Conservation (phyloP, 2,329 filamentous ascomycete species). For the Nothophoma quercina region DNA sequence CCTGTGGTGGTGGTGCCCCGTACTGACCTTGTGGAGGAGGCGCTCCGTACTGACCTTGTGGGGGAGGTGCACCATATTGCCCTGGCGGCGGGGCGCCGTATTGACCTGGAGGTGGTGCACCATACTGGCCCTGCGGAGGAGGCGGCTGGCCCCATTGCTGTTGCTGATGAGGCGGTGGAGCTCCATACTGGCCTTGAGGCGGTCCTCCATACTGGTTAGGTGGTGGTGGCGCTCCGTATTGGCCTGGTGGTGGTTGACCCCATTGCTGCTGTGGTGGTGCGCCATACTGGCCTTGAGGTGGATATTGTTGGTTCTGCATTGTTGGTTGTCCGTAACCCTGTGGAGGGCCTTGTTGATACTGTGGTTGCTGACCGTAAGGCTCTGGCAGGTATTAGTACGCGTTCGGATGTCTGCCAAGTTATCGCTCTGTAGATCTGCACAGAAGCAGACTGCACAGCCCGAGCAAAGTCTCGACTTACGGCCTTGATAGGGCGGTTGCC, state of each 20-base stretch:
- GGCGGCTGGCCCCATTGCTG: slow-evolving; percentile 27
- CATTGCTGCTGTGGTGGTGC: slow-evolving; percentile 43
- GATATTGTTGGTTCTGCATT: slow-evolving; percentile 42
- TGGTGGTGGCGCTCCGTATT: slow-evolving; percentile 50
- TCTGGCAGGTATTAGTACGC: slow-evolving; percentile 37
- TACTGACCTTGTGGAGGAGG: slow-evolving; percentile 30
- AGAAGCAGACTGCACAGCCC: slow-evolving; percentile 13
- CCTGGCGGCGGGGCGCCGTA: slow-evolving; percentile 35
- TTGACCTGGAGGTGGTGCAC: slow-evolving; percentile 42
- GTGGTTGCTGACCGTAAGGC: slow-evolving; percentile 29
- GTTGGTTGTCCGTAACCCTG: slow-evolving; percentile 42
- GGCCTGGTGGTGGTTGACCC: slow-evolving; percentile 29
- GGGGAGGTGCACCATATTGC: slow-evolving; percentile 33
- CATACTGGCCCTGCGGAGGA: slow-evolving; percentile 32
- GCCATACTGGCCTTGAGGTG: slow-evolving; percentile 40
- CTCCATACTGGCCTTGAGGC: slow-evolving; percentile 38
- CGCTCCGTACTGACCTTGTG: slow-evolving; percentile 30
- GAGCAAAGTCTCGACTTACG: slow-evolving; percentile 36
- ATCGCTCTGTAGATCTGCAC: slow-evolving; percentile 6
- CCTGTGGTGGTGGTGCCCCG: slow-evolving; percentile 40
- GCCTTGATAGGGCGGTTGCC: slow-evolving; percentile 36
- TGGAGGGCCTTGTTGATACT: slow-evolving; percentile 31
- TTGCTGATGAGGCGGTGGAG: slow-evolving; percentile 37
- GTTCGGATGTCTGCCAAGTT: slow-evolving; percentile 16
- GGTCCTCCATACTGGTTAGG: slow-evolving; percentile 36